These are phyloP conservation scores for Alternaria triticimaculans DNA, from an alignment of 2,329 filamentous ascomycete genomes.

Conservation along the genomic window DNA sequence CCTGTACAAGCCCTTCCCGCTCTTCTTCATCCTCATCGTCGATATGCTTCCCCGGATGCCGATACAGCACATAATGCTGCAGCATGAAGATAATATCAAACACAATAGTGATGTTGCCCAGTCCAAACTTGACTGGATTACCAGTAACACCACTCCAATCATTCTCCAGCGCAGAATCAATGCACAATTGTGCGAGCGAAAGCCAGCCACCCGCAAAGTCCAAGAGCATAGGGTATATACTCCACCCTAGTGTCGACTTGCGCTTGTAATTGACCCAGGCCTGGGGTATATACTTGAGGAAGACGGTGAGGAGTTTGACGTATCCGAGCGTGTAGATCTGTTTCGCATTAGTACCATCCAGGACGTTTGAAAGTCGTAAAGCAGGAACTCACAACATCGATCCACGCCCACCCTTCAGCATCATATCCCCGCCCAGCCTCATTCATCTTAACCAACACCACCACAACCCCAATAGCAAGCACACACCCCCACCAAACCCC, in stretches of 20 bases:
- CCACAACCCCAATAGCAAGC: slow-evolving; percentile 59
- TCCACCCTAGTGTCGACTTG: slow-evolving; percentile 86
- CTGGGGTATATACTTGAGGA: slow-evolving; percentile 87
- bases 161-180: slow-evolving; percentile 82
- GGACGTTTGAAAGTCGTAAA: slow-evolving; percentile 56
- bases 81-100: slow-evolving; percentile 87
- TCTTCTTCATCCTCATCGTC: slow-evolving; percentile 41
- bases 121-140: slow-evolving; percentile 87
- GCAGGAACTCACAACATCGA: slow-evolving; percentile 65
- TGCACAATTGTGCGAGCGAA: slow-evolving; percentile 78
- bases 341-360: not conserved
- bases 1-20: slow-evolving; percentile 30
- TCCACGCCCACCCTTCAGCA: slow-evolving; percentile 65
- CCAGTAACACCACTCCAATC: slow-evolving; percentile 92
- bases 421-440: slow-evolving; percentile 55
- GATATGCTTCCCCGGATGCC: slow-evolving; percentile 30
- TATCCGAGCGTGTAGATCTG: slow-evolving; percentile 75
- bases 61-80: slow-evolving; percentile 88
- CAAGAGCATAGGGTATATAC: slow-evolving; percentile 81
- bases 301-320: slow-evolving; percentile 85
- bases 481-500: slow-evolving; percentile 75
- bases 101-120: slow-evolving; percentile 83
- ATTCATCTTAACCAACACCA: slow-evolving; percentile 53
- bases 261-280: slow-evolving; percentile 79
- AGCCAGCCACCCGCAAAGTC: slow-evolving; percentile 83